Conservation (phyloP, 345 rosid genomes). For the Alliaria petiolata region DNA sequence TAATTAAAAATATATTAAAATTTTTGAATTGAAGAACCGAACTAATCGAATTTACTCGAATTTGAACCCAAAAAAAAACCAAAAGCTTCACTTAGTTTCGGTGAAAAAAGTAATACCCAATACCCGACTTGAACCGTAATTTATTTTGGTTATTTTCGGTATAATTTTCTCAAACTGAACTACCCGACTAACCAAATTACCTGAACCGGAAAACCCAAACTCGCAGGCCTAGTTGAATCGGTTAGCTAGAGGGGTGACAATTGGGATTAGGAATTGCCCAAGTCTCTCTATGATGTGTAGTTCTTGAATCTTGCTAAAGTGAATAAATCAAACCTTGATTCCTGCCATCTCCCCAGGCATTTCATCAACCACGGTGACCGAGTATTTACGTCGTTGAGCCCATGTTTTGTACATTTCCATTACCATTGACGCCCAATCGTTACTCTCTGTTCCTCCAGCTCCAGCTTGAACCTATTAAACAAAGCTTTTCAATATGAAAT, state of each 20-base stretch:
- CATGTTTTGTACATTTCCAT: conserved; percentile 88
- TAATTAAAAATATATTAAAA: no score
- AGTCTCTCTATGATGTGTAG: not conserved
- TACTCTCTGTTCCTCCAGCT: conserved; percentile 98
- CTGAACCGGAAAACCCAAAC: no score
- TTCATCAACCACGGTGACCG: conserved; percentile 73
- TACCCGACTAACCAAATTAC: no score
- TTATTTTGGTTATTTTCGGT: no score
- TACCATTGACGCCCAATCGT: conserved; percentile 97
- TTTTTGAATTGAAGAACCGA: no score
- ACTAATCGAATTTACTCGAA: no score
- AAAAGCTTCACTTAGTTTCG: no score
- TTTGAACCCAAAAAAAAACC: no score
- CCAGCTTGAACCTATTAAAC: conserved; percentile 84
- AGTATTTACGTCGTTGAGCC: conserved; percentile 67
- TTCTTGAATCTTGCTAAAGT: not conserved
- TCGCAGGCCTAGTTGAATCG: no score
- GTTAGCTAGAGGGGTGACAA: not conserved
- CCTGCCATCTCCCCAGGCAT: conserved; percentile 93
- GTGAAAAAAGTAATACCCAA: no score
- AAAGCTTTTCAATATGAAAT: not conserved
- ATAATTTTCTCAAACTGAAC: no score
- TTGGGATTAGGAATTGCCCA: not conserved
- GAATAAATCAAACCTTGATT: conserved; percentile 60
- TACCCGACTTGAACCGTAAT: no score